phyloP scores from a whole-genome alignment of 2,329 filamentous ascomycete genomes.

The Raffaelea ambrosiae region DNA sequence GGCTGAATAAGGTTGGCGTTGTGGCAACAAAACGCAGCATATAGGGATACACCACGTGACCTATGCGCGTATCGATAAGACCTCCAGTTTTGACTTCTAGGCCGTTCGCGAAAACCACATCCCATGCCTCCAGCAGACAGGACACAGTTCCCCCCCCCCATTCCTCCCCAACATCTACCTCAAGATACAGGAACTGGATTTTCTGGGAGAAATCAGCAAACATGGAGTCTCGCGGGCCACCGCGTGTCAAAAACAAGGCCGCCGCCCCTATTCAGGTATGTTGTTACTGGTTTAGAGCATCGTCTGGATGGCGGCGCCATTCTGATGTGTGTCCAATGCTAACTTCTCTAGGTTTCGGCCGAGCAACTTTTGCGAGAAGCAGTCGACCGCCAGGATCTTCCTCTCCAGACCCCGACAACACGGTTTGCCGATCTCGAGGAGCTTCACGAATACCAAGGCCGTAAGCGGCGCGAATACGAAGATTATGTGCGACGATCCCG shows the following conservation, averaged over 20 bases:
- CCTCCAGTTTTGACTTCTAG: too few relatives aligned
- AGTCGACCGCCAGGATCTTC: slow-evolving; percentile 88
- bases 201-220: background rate
- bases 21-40: too few relatives aligned
- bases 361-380: slow-evolving; percentile 96
- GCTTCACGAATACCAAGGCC: slow-evolving; percentile 92
- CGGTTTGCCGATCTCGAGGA: slow-evolving; percentile 95
- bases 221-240: slow-evolving; percentile 91
- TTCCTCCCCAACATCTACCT: too few relatives aligned
- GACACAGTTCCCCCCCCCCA: too few relatives aligned
- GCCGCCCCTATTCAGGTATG: slow-evolving; percentile 55
- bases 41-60: too few relatives aligned
- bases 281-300: slow-evolving; percentile 37
- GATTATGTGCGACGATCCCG: slow-evolving; percentile 94
- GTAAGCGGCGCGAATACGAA: slow-evolving; percentile 94
- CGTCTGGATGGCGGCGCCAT: background rate
- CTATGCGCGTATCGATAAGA: too few relatives aligned
- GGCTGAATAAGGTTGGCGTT: too few relatives aligned
- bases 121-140: too few relatives aligned
- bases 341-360: slow-evolving; percentile 72
- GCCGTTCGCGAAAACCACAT: too few relatives aligned
- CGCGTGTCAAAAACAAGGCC: slow-evolving; percentile 98
- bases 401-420: slow-evolving; percentile 82
- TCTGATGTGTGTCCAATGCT: background rate
- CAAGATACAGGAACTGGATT: too few relatives aligned